These are phyloP conservation scores for Mycena sp. DNA, from an alignment of 1,284 basidiomycete species.

Conservation along the genomic window DNA sequence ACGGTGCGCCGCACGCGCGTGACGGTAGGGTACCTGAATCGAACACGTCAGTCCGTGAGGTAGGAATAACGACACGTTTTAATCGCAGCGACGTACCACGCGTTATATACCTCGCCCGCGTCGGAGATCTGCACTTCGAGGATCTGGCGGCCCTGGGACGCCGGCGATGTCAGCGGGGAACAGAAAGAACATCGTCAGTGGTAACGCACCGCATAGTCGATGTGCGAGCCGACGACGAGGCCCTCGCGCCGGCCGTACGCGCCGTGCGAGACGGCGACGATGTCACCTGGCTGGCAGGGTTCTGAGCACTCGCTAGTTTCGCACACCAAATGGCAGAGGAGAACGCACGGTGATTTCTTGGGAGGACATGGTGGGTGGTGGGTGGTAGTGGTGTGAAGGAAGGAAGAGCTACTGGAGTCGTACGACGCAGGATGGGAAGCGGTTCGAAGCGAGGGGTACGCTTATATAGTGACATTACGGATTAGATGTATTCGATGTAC, in stretches of 20 bases:
- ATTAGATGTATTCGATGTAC: constrained; percentile 9
- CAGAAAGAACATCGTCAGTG: not conserved
- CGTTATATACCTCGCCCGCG: constrained; percentile 69
- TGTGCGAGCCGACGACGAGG: constrained; percentile 76
- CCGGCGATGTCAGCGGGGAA: constrained; percentile 4
- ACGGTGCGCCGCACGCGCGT: constrained; percentile 78
- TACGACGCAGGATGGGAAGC: constrained; percentile 12
- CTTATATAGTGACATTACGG: constrained; percentile 28
- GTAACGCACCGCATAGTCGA: constrained; percentile 69
- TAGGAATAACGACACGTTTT: not conserved
- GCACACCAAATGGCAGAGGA: not conserved
- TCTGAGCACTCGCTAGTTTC: not conserved
- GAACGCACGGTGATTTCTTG: constrained; percentile 28
- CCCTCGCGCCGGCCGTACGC: constrained; percentile 72
- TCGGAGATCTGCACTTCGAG: constrained; percentile 84
- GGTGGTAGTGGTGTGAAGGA: not conserved
- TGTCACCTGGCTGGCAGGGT: constrained; percentile 70
- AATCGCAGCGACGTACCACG: constrained; percentile 56
- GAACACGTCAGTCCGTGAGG: not conserved
- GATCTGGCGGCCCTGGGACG: constrained; percentile 76
- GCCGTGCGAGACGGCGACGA: constrained; percentile 78
- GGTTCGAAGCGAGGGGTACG: not conserved
- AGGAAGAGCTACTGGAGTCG: not conserved
- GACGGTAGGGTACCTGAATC: constrained; percentile 70
- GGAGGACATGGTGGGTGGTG: constrained; percentile 2